A percentile compares a stretch with the other conserved stretches of the same genome.
These are phyloP conservation scores for Phoenix dactylifera DNA, from an alignment of 176 grass and related monocot species.

Conservation along the genomic window DNA sequence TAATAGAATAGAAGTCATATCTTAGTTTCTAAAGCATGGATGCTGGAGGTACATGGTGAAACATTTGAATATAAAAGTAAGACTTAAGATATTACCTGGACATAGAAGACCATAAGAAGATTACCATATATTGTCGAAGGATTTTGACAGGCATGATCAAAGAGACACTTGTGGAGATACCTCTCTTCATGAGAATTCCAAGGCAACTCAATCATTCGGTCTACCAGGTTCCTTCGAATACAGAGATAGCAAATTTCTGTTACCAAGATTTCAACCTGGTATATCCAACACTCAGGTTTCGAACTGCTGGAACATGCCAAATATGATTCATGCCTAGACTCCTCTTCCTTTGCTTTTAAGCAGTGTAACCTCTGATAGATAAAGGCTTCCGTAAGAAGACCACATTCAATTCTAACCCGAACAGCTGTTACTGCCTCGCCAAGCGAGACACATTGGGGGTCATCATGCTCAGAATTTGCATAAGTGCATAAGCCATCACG, in stretches of 20 bases:
- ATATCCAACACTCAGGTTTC: conserved; percentile 31
- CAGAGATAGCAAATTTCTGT: conserved; percentile 73
- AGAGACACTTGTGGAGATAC: conserved; percentile 71
- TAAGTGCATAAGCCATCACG: conserved; percentile 35
- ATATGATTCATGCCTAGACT: conserved; percentile 19
- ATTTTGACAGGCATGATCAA: conserved; percentile 53
- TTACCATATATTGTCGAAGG: conserved; percentile 53
- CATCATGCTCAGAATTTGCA: conserved; percentile 37
- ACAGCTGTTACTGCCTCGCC: conserved; percentile 60
- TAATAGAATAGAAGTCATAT: neutral
- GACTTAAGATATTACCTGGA: conserved; percentile 43
- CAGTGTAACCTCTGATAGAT: conserved; percentile 66
- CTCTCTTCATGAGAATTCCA: conserved; percentile 87
- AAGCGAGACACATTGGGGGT: conserved; percentile 26
- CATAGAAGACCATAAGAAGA: conserved; percentile 88
- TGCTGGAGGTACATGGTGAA: conserved; percentile 4
- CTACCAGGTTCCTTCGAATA: conserved; percentile 49
- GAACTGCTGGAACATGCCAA: conserved; percentile 13
- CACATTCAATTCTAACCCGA: conserved; percentile 78
- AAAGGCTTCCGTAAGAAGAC: conserved; percentile 86
- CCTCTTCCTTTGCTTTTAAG: conserved; percentile 53
- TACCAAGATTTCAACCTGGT: conserved; percentile 57
- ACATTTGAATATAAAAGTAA: neutral
- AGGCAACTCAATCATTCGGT: conserved; percentile 87
- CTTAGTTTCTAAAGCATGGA: too few relatives aligned